A percentile compares a stretch with the other conserved stretches of the same genome.
Conservation (phyloP, 164 flowering plant species). For the Dillenia turbinata region DNA sequence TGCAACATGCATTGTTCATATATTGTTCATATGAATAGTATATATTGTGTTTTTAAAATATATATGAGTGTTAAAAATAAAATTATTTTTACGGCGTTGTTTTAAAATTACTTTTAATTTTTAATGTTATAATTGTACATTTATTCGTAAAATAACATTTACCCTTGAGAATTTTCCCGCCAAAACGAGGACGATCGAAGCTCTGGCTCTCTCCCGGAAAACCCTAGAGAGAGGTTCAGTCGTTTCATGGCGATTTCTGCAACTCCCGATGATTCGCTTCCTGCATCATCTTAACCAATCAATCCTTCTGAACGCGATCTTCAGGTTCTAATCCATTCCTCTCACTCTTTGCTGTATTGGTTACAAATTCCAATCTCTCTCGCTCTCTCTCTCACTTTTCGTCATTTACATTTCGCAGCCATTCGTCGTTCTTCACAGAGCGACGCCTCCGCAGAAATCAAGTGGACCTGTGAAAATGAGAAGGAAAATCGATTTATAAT, state of each 20-base stretch:
- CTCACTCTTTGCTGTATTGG: neutral
- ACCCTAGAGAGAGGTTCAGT: too few relatives aligned
- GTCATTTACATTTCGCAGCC: constrained; percentile 33
- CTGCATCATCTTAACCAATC: constrained; percentile 12
- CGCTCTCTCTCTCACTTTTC: neutral
- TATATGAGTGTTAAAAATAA: too few relatives aligned
- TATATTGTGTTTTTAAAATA: too few relatives aligned
- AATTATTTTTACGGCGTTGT: too few relatives aligned
- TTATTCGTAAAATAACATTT: too few relatives aligned
- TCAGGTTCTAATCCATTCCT: constrained; percentile 4
- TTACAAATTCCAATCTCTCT: neutral
- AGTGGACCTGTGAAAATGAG: constrained; percentile 29
- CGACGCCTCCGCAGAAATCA: constrained; percentile 27
- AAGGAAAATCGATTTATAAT: constrained; percentile 45
- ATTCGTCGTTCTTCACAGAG: constrained; percentile 78
- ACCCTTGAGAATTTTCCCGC: too few relatives aligned
- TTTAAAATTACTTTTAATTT: too few relatives aligned
- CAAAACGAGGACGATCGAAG: neutral
- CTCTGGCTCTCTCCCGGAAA: constrained; percentile 4
- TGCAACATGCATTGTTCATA: too few relatives aligned
- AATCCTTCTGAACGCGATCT: constrained; percentile 30
- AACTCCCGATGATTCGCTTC: constrained; percentile 18
- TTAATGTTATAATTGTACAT: too few relatives aligned
- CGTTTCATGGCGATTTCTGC: constrained; percentile 22
- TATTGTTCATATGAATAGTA: too few relatives aligned